phyloP scores from a whole-genome alignment of 2,329 filamentous ascomycete genomes.

The Alternaria postmessia region DNA sequence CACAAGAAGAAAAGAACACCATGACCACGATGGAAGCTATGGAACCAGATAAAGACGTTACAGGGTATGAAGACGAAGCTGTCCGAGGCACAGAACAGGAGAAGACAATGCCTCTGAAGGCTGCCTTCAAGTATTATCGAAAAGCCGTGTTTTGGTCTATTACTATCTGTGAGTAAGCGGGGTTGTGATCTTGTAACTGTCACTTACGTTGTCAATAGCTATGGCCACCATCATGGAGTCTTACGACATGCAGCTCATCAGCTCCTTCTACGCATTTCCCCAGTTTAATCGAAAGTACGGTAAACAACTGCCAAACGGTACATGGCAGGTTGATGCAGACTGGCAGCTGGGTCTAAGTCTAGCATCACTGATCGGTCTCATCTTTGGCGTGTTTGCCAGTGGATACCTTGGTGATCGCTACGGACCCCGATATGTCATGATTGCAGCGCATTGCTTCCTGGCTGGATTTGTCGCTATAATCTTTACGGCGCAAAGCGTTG shows the following conservation, averaged over 20 bases:
- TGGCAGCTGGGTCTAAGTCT: constrained; percentile 47
- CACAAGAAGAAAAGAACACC: no score
- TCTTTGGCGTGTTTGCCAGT: constrained; percentile 50
- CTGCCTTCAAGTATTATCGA: constrained; percentile 80
- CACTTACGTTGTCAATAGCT: constrained; percentile 52
- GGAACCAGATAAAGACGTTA: not conserved
- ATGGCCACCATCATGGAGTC: constrained; percentile 89
- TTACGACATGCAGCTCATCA: constrained; percentile 79
- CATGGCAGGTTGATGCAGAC: constrained; percentile 46
- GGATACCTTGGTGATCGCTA: constrained; percentile 50
- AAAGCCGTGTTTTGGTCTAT: constrained; percentile 83
- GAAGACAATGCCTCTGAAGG: constrained; percentile 54
- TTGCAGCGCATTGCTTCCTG: constrained; percentile 11
- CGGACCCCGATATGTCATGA: constrained; percentile 33
- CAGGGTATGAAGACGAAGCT: constrained; percentile 3
- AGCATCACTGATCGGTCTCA: constrained; percentile 24
- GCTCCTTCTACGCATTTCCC: constrained; percentile 69
- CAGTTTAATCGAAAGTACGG: constrained; percentile 52
- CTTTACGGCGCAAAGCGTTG: constrained; percentile 41
- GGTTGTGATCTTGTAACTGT: not conserved
- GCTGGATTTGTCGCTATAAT: constrained; percentile 14
- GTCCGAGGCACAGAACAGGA: constrained; percentile 9
- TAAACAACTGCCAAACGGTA: constrained; percentile 38
- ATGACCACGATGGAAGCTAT: no score
- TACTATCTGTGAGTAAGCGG: constrained; percentile 65